Evolutionary conservation across 768 basidiomycete genomes (phyloP).

Genomic region (Mycena rebaudengoi): DNA sequence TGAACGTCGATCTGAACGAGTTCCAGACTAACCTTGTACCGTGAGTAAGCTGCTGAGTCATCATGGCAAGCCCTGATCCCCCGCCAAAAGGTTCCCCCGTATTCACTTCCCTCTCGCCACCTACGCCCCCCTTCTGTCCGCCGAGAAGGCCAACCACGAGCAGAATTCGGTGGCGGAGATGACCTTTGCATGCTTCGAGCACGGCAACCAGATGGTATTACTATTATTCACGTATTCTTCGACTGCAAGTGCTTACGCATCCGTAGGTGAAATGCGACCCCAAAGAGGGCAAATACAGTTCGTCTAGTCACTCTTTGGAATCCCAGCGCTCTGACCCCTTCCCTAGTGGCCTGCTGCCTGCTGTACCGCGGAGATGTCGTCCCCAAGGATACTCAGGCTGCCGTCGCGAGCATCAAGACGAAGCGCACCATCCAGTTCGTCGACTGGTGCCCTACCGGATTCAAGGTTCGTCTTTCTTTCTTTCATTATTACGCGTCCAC

Average conservation of each 20-base stretch:
- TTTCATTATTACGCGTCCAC: not conserved
- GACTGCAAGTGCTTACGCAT: not conserved
- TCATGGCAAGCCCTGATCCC: slow-evolving; percentile 14
- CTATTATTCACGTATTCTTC: not conserved
- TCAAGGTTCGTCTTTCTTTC: slow-evolving; percentile 65
- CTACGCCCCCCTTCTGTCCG: slow-evolving; percentile 94
- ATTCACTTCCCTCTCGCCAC: slow-evolving; percentile 99
- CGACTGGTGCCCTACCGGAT: slow-evolving; percentile 98
- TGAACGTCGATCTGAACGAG: slow-evolving; percentile 97
- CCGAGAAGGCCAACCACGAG: slow-evolving; percentile 95
- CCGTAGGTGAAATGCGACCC: slow-evolving; percentile 81
- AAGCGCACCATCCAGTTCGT: slow-evolving; percentile 98
- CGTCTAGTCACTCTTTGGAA: slow-evolving; percentile 36
- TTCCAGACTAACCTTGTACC: slow-evolving; percentile 99
- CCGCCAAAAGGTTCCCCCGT: slow-evolving; percentile 80
- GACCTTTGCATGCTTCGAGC: slow-evolving; percentile 98
- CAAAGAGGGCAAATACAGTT: slow-evolving; percentile 98
- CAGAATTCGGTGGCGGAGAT: slow-evolving; percentile 98
- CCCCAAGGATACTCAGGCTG: slow-evolving; percentile 94
- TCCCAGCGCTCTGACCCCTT: slow-evolving; percentile 23
- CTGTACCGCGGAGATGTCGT: slow-evolving; percentile 97
- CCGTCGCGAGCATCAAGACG: slow-evolving; percentile 94
- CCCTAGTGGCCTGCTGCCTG: slow-evolving; percentile 86
- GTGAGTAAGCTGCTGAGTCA: slow-evolving; percentile 56
- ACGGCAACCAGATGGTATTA: slow-evolving; percentile 91